phyloP scores from a whole-genome alignment of 2,329 filamentous ascomycete genomes.

The Diaporthe australafricana region DNA sequence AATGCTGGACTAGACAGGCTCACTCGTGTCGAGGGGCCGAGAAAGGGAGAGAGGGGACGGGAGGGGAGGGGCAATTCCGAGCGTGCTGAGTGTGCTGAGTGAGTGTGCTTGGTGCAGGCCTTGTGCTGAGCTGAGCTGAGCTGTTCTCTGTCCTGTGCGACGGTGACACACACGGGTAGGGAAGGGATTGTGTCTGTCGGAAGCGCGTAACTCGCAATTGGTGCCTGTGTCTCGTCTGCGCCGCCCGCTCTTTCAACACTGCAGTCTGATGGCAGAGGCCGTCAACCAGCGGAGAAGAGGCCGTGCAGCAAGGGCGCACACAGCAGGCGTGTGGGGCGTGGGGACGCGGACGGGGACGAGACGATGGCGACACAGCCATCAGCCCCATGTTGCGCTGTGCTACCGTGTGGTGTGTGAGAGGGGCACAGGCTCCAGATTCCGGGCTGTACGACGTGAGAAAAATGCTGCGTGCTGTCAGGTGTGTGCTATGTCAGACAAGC shows the following conservation, averaged over 20 bases:
- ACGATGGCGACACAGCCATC: slow-evolving; percentile 35
- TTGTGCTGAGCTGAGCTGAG: slow-evolving; percentile 17
- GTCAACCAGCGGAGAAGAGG: slow-evolving; percentile 26
- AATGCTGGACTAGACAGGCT: neutral
- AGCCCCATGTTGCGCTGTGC: slow-evolving; percentile 27
- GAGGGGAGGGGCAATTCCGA: neutral
- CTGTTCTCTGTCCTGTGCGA: neutral
- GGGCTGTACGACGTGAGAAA: slow-evolving; percentile 31
- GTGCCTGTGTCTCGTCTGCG: slow-evolving; percentile 8
- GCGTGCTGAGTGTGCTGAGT: slow-evolving; percentile 14
- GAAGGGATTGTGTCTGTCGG: slow-evolving; percentile 22
- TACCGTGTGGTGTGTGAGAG: neutral
- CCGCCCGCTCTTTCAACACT: slow-evolving; percentile 33
- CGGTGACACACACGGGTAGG: neutral
- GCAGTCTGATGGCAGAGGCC: neutral
- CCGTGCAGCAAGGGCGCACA: slow-evolving; percentile 21
- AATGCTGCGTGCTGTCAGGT: neutral
- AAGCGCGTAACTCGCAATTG: slow-evolving; percentile 33
- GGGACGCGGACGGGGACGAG: slow-evolving; percentile 7
- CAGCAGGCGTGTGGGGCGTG: neutral
- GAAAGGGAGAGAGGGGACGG: neutral
- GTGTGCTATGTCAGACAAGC: slow-evolving; percentile 8
- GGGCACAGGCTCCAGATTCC: slow-evolving; percentile 32
- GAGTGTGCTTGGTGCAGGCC: neutral
- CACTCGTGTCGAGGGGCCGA: neutral